These are phyloP conservation scores for Ambispora gerdemannii DNA, from an alignment of 192 early-diverging fungal genomes.

Conservation along the genomic window DNA sequence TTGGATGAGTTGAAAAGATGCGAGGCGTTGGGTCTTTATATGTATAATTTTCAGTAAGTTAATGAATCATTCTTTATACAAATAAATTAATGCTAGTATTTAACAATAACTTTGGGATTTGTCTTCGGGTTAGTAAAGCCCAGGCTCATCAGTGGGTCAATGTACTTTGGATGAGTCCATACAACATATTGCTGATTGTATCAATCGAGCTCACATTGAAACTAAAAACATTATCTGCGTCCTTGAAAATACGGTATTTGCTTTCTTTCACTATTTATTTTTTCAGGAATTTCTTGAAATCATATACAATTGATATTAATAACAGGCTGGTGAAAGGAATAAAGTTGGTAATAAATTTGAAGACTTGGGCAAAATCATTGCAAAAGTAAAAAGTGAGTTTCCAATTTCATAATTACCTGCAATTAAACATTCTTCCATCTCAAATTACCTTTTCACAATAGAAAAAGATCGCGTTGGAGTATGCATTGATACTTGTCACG, in stretches of 20 bases:
- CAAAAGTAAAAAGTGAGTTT: conserved; percentile 32
- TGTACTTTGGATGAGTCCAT: conserved; percentile 39
- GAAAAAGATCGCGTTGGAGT: conserved; percentile 55
- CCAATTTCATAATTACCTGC: no score
- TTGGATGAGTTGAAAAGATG: conserved; percentile 52
- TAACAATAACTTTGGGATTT: no score
- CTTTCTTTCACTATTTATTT: background rate
- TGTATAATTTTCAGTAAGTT: conserved; percentile 54
- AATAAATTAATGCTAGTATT: background rate
- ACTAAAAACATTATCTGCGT: conserved; percentile 43
- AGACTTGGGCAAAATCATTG: conserved; percentile 46
- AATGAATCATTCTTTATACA: background rate
- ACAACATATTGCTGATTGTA: conserved; percentile 40
- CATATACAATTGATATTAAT: background rate
- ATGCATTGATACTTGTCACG: conserved; percentile 59
- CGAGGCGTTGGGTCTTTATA: conserved; percentile 44
- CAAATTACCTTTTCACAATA: background rate
- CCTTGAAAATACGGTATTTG: conserved; percentile 51
- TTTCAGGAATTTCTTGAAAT: background rate
- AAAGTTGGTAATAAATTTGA: conserved; percentile 48
- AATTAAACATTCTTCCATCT: background rate
- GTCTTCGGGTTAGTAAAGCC: conserved; percentile 20
- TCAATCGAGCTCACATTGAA: conserved; percentile 45
- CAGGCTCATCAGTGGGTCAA: conserved; percentile 39
- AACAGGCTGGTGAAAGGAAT: conserved; percentile 44